phyloP scores from a whole-genome alignment of 2,329 filamentous ascomycete species.

The Fusarium subtropicale region DNA sequence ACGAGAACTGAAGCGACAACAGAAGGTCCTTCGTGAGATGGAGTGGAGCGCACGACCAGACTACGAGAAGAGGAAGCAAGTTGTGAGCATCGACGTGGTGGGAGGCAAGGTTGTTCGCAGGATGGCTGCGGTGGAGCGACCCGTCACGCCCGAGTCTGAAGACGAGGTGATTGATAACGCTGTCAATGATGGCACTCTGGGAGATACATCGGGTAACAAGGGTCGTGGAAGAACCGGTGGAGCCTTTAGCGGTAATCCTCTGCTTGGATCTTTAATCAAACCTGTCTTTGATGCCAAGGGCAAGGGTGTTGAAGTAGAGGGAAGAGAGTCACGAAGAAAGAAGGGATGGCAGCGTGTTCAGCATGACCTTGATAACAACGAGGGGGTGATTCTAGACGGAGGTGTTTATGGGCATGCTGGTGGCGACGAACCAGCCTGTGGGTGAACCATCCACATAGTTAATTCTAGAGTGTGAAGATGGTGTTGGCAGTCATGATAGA shows the following conservation, averaged over 20 bases:
- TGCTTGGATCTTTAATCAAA: slow-evolving; percentile 73
- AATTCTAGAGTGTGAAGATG: background rate
- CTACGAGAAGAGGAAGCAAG: slow-evolving; percentile 87
- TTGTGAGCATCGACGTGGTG: slow-evolving; percentile 85
- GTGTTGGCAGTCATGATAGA: background rate
- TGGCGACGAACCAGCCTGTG: slow-evolving; percentile 56
- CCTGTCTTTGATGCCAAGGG: slow-evolving; percentile 69
- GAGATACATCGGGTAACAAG: slow-evolving; percentile 53
- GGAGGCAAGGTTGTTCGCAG: slow-evolving; percentile 80
- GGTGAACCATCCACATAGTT: slow-evolving; percentile 25
- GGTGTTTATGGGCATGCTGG: slow-evolving; percentile 60
- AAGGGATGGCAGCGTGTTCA: slow-evolving; percentile 70
- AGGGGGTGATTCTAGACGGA: slow-evolving; percentile 68
- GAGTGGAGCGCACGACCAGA: slow-evolving; percentile 88
- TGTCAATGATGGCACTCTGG: slow-evolving; percentile 48
- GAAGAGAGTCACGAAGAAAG: slow-evolving; percentile 57
- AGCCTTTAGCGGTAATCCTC: slow-evolving; percentile 75
- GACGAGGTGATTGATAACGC: slow-evolving; percentile 53
- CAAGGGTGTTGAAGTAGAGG: slow-evolving; percentile 57
- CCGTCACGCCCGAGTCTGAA: slow-evolving; percentile 62
- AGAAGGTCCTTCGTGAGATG: slow-evolving; percentile 84
- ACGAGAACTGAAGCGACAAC: slow-evolving; percentile 84
- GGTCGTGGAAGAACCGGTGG: slow-evolving; percentile 57
- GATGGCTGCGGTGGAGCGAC: slow-evolving; percentile 73
- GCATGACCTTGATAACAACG: slow-evolving; percentile 69